Evolutionary conservation across 2,329 filamentous ascomycete species (phyloP).

Genomic region (Arthroderma uncinatum): DNA sequence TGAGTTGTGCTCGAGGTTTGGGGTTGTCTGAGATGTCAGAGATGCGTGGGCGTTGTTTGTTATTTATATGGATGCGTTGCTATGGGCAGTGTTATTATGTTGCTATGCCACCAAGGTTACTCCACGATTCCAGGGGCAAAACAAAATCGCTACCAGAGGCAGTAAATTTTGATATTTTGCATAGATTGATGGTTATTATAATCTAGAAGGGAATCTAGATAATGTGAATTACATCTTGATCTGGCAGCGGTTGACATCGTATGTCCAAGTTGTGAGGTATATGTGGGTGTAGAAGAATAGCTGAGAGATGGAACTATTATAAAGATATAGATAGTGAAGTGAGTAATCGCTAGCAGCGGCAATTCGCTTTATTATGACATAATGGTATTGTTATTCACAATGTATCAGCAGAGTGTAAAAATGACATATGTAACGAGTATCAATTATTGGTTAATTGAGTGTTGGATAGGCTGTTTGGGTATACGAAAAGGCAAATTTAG

Average conservation of each 20-base stretch:
- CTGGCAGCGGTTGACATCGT: no score
- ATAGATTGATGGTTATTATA: no score
- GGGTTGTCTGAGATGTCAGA: neutral
- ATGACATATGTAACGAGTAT: neutral
- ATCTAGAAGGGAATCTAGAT: no score
- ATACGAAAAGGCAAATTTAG: neutral
- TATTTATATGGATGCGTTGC: neutral
- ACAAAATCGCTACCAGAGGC: no score
- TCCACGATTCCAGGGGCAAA: no score
- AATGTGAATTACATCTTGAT: no score
- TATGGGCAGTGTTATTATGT: neutral
- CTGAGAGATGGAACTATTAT: neutral
- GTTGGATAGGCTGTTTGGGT: neutral
- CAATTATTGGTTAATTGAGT: neutral
- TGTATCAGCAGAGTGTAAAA: neutral
- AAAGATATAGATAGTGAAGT: neutral
- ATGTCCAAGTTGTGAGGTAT: no score
- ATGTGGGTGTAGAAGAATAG: no score
- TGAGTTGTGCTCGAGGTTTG: neutral
- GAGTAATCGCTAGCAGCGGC: neutral
- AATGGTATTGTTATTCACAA: neutral
- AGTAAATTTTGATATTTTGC: no score
- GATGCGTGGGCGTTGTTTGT: neutral
- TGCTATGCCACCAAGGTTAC: no score
- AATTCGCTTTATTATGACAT: neutral